Conservation (phyloP, 1,139 yeast genomes). For the Torulaspora globosa region DNA sequence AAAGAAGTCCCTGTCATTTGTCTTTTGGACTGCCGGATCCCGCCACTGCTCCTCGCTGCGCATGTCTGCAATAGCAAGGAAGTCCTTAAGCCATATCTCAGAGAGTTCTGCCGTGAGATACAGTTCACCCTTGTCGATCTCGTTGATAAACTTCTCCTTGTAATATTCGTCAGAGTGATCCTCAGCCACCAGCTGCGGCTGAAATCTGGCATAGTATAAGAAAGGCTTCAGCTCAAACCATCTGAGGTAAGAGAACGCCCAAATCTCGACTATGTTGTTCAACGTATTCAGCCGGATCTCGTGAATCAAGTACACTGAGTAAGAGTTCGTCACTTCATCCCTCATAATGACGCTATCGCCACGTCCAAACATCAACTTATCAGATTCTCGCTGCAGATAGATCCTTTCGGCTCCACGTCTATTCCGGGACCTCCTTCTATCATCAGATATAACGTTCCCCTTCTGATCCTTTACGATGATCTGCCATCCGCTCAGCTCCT, state of each 20-base stretch:
- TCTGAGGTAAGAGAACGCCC: constrained; percentile 31
- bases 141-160: constrained; percentile 22
- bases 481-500: constrained; percentile 33
- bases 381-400: constrained; percentile 18
- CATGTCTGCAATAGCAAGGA: constrained; percentile 26
- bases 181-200: constrained; percentile 17
- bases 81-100: constrained; percentile 31
- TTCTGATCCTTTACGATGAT: constrained; percentile 29
- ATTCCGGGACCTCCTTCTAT: constrained; percentile 25
- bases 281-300: constrained; percentile 33
- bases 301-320: constrained; percentile 28
- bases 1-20: constrained; percentile 20
- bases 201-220: constrained; percentile 16
- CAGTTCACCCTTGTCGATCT: constrained; percentile 26
- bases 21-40: neutral
- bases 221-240: constrained; percentile 30
- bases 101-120: constrained; percentile 34
- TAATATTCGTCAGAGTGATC: constrained; percentile 14
- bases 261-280: constrained; percentile 31
- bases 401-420: constrained; percentile 19
- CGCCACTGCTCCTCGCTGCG: constrained; percentile 14
- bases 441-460: constrained; percentile 27
- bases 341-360: constrained; percentile 30
- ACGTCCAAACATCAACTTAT: constrained; percentile 25
- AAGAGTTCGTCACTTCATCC: constrained; percentile 20